These are phyloP conservation scores for Tuber brumale DNA, from an alignment of 495 filamentous ascomycete genomes.

Conservation along the genomic window DNA sequence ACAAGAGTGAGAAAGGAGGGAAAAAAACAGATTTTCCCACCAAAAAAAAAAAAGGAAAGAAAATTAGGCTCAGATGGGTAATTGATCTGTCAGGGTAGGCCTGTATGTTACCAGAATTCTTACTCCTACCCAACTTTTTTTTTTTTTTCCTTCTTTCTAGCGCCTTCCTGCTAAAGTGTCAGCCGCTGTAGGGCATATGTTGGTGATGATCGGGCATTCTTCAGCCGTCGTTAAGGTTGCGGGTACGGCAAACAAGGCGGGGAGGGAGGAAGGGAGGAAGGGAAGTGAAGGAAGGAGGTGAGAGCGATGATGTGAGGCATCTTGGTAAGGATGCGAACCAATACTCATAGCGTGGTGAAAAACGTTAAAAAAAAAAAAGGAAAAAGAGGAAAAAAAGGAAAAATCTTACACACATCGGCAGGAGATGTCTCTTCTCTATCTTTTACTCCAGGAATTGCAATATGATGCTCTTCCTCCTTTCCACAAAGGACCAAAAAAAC, in stretches of 20 bases:
- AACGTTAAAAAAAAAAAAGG: neutral
- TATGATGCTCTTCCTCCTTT: neutral
- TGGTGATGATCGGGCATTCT: neutral
- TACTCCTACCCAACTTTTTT: neutral
- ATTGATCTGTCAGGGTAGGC: neutral
- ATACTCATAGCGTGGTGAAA: neutral
- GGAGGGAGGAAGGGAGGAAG: neutral
- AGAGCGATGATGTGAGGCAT: neutral
- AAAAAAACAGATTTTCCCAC: neutral
- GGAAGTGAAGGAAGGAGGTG: neutral
- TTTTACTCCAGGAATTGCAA: neutral
- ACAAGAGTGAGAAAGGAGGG: neutral
- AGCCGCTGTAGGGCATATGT: slow-evolving; percentile 1
- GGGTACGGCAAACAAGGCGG: neutral
- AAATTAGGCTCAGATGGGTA: slow-evolving; percentile 1
- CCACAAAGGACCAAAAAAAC: neutral
- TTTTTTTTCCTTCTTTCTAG: neutral
- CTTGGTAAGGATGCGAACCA: neutral
- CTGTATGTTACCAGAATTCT: neutral
- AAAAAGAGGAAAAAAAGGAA: neutral
- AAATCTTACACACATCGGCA: neutral
- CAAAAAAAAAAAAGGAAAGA: neutral
- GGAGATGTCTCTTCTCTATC: neutral
- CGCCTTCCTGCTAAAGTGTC: neutral
- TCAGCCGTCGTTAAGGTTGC: slow-evolving; percentile 2